Conservation (phyloP, 1,284 basidiomycete genomes). For the Vanrija pseudolonga region DNA sequence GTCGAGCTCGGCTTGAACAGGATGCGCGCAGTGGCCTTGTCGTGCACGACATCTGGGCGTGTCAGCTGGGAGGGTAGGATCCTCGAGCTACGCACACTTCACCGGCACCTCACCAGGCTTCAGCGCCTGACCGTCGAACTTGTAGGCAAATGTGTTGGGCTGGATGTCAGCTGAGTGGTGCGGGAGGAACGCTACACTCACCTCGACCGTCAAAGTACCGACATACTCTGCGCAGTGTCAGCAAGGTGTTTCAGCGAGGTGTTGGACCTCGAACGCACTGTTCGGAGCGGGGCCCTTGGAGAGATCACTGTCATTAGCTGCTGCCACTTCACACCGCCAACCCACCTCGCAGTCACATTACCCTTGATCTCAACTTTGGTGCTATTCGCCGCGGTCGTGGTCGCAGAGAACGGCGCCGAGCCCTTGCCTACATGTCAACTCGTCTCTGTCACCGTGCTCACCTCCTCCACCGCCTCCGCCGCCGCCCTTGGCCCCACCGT, state of each 20-base stretch:
- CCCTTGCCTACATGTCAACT: conserved; percentile 1
- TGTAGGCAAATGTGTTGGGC: conserved; percentile 32
- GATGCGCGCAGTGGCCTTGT: conserved; percentile 35
- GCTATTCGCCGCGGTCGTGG: conserved; percentile 4
- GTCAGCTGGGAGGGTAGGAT: background rate
- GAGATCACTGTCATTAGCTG: conserved; percentile 24
- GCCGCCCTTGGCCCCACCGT: background rate
- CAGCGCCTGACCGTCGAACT: conserved; percentile 36
- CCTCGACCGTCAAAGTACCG: conserved; percentile 35
- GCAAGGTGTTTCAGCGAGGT: background rate
- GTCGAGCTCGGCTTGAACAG: conserved; percentile 41
- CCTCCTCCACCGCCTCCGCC: background rate
- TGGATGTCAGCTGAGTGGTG: conserved; percentile 4
- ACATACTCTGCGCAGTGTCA: conserved; percentile 29
- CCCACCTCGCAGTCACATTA: conserved; percentile 25
- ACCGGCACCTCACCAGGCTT: conserved; percentile 38
- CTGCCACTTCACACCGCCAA: background rate
- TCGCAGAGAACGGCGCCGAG: conserved; percentile 23
- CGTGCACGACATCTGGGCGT: conserved; percentile 20
- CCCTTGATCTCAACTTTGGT: background rate
- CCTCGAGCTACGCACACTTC: conserved; percentile 29
- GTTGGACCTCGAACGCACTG: conserved; percentile 13
- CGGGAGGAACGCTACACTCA: conserved; percentile 5
- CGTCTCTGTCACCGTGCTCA: background rate
- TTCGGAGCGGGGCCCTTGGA: conserved; percentile 34